phyloP scores from a whole-genome alignment of 1,139 yeast genomes.

The Taphrina populina region DNA sequence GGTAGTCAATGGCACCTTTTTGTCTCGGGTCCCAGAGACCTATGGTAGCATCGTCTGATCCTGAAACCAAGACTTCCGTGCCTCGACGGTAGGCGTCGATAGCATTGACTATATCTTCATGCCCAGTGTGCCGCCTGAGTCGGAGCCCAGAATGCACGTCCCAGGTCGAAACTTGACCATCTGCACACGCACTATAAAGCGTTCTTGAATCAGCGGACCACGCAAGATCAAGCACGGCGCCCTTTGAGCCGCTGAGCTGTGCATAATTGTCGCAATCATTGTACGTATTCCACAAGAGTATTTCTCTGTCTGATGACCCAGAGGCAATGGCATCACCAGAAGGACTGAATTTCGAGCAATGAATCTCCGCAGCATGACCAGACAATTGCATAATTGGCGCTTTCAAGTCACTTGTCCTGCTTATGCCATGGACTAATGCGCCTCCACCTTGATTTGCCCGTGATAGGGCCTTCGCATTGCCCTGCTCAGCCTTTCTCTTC shows the following conservation, averaged over 20 bases:
- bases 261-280: constrained; percentile 49
- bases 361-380: constrained; percentile 43
- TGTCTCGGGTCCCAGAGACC: constrained; percentile 65
- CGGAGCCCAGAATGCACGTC: constrained; percentile 59
- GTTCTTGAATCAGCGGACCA: constrained; percentile 51
- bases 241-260: constrained; percentile 52
- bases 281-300: constrained; percentile 51
- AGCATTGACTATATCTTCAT: constrained; percentile 59
- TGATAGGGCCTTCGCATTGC: constrained; percentile 2
- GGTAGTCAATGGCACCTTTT: constrained; percentile 48
- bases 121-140: constrained; percentile 56
- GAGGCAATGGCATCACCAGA: constrained; percentile 45
- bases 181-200: constrained; percentile 53
- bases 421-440: constrained; percentile 33
- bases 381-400: constrained; percentile 41
- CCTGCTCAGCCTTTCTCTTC: constrained; percentile 9
- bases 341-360: constrained; percentile 44
- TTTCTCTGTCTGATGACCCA: constrained; percentile 43
- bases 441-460: neutral
- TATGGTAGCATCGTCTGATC: constrained; percentile 64
- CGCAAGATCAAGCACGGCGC: constrained; percentile 52
- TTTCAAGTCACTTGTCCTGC: constrained; percentile 39
- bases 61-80: constrained; percentile 51
- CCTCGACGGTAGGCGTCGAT: constrained; percentile 47
- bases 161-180: constrained; percentile 54